Evolutionary conservation across 202 grass and related monocot genomes (phyloP), one percentile per base, ranked within the genome.

Genomic region (Hordeum pubiflorum): DNA sequence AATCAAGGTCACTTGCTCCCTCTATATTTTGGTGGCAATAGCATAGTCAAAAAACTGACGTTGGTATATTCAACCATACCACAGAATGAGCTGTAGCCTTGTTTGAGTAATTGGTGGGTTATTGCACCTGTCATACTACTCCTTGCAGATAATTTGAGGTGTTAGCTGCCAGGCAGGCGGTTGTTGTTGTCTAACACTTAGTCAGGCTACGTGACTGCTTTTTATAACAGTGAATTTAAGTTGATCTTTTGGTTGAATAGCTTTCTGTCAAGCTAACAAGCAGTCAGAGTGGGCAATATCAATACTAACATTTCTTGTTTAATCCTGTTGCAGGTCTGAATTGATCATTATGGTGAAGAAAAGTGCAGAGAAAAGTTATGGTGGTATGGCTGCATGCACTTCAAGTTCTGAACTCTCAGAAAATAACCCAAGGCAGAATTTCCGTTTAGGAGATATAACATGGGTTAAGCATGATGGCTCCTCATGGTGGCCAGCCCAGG

Each of bases 401-500:
- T 38, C 76, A 68, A 11, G 54, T 39, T 58, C 67, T 44, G 55
- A 73, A 55, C 24, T 60, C 63, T 23, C 72, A 73, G 68, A 79
- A 72, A 60, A 65, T 64, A 71, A 78, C 20, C 72, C 72, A 29
- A 85, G 63, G 50, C 83, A 83, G 29, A 84, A 85, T 77, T 91
- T 90, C 14, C 85, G 75, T 39, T 81, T 90, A 61, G 96, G 96
- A 69, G 89, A 95, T 85, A 83, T 93, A 63, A 76, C 83, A 69
- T 99, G 96, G 96, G 84, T 93, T 82, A 88, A 93, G 78, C 83
- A 79, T 69, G 46, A 37, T 68, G 74, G 72, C 24, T 80, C 77
- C 21, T 86, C 86, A 65, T 99, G 92, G 96, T 99, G 96, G 92
- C 96, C 96, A 79, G 89, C 92, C 62, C 96, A 96, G 96, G 96